These are phyloP conservation scores for Rugonectria rugulosa DNA, from an alignment of 2,329 filamentous ascomycete genomes.

Conservation along the genomic window DNA sequence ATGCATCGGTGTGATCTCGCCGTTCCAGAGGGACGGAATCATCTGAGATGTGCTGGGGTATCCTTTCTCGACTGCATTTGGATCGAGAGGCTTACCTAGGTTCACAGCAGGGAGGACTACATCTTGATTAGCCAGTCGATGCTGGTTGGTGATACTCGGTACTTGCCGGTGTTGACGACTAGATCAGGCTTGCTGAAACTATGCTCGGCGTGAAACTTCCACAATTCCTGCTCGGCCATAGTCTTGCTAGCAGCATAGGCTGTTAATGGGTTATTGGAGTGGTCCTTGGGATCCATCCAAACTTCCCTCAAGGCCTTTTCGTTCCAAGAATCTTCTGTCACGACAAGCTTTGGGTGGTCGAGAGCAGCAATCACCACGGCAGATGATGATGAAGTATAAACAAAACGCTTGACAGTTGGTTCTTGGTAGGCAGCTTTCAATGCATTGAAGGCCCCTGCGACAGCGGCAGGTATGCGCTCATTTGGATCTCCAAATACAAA, in stretches of 20 bases:
- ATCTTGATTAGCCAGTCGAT: fast-evolving
- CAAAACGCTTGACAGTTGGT: conserved; percentile 48
- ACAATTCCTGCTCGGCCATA: conserved; percentile 45
- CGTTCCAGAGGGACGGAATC: conserved; percentile 31
- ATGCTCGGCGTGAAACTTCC: conserved; percentile 44
- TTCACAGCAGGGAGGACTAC: conserved; percentile 41
- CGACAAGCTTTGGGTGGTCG: no score
- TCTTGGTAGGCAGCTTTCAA: conserved; percentile 46
- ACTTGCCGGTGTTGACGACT: conserved; percentile 35
- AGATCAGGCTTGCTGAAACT: conserved; percentile 35
- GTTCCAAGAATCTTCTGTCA: conserved; percentile 43
- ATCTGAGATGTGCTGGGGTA: conserved; percentile 33
- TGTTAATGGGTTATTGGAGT: conserved; percentile 29
- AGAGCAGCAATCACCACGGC: no score
- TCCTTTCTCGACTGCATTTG: conserved; percentile 26
- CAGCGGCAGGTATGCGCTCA: conserved; percentile 46
- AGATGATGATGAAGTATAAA: conserved; percentile 35
- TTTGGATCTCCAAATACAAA: conserved; percentile 47
- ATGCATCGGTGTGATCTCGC: conserved; percentile 14
- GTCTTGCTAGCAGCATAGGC: conserved; percentile 51
- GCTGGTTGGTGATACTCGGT: fast-evolving
- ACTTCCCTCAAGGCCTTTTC: conserved; percentile 43
- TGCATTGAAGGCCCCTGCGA: conserved; percentile 39
- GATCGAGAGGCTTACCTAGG: conserved; percentile 35
- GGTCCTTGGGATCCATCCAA: conserved; percentile 47